Base-by-base conservation (phyloP, 805 yeast genomes). In the Metschnikowia henanensis region DNA sequence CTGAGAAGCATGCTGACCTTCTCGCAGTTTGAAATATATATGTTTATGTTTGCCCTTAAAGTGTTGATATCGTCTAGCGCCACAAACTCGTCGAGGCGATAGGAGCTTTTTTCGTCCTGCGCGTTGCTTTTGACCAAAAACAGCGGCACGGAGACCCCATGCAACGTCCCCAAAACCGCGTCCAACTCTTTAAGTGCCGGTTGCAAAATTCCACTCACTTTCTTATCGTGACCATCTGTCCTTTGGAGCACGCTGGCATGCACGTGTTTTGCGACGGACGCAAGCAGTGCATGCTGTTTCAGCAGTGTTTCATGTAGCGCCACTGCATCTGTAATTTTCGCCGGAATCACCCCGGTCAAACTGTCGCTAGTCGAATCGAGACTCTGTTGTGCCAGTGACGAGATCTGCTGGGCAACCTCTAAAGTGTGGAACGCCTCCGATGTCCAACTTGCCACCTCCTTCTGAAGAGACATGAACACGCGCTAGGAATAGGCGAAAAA, bases 311-410 rank as follows among this genome's bases (percentile, higher is more conserved):
- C 60, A 17, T 47, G 41, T 23, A 52, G 35, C 9, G 45, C 38
- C 19, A 46, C 43, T 1, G 55, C 52, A 9, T 49, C 52, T n/a
- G 45, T 49, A 8, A 65, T 35, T 29, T 31, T 22, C 16, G 37
- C 47, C 3, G 72, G 65, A 15, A 68, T 43, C 7, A 48, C 51
- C 9, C 41, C 47, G 13, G 56, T 46, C 21, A 69, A 52, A 34
- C 57, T 57, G 36, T 52, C 54, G 3, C 50, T 37, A 1, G 65
- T 60, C 12, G 49, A 43, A 28, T 59, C 58, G 6, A 70, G 52
- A 58, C 59, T 60, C 1, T 45, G 43, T 35, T 67, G 71, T 1
- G 75, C 73, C 21, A 50, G 54, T 2, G 68, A 46, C 38, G 73
- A 69, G 28, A 62, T 41, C 17, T 52, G 52, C 36, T 60, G 63